Conservation (phyloP, 352 stramenopile species). For the Pythium aristosporum region DNA sequence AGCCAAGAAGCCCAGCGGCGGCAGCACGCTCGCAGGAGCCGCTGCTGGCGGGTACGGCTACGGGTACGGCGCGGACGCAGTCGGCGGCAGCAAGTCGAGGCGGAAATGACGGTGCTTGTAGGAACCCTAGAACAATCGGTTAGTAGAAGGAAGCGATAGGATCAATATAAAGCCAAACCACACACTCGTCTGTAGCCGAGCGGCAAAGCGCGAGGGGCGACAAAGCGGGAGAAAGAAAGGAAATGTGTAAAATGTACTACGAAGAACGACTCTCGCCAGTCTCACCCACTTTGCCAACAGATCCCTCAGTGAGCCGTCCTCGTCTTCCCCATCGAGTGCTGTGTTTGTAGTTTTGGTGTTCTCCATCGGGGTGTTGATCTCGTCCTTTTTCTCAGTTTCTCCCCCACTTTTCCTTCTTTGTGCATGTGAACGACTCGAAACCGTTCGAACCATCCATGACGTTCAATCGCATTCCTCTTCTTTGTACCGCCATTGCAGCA, state of each 20-base stretch:
- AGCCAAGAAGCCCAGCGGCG: constrained; percentile 16
- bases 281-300: background rate
- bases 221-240: background rate
- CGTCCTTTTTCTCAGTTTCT: background rate
- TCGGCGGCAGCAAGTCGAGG: constrained; percentile 12
- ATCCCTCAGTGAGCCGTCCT: background rate
- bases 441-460: background rate
- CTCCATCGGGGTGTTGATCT: background rate
- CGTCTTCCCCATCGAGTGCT: background rate
- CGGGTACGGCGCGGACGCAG: constrained; percentile 9
- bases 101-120: constrained; percentile 24
- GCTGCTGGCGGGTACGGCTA: constrained; percentile 17
- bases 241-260: constrained; percentile 13
- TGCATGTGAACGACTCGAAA: background rate
- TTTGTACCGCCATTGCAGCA: background rate
- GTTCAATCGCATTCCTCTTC: constrained; percentile 1
- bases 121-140: background rate
- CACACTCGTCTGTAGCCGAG: background rate
- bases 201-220: background rate
- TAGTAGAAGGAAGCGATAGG: constrained; percentile 2
- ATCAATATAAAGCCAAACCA: constrained; percentile 11
- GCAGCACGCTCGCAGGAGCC: constrained; percentile 6
- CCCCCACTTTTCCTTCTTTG: background rate
- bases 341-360: background rate
- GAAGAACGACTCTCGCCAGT: constrained; percentile 1